Conservation (phyloP, 805 yeast species). For the Candida koratica region DNA sequence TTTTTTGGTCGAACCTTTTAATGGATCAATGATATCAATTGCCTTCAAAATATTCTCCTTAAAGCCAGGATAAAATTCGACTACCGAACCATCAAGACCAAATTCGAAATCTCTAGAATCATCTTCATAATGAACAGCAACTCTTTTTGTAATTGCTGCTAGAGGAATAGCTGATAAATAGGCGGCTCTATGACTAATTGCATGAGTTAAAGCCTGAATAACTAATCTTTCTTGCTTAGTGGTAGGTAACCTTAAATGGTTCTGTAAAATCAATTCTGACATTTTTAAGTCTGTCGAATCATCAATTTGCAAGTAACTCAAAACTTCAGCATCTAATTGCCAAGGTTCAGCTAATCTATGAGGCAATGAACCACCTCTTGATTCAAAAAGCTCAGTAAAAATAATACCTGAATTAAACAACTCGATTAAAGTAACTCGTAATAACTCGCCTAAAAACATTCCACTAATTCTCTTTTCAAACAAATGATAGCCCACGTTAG, state of each 20-base stretch:
- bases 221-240: conserved; percentile 66
- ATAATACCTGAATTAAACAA: conserved; percentile 56
- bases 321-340: conserved; percentile 75
- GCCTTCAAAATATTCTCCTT: conserved; percentile 79
- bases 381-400: conserved; percentile 48
- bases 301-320: conserved; percentile 83
- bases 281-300: conserved; percentile 67
- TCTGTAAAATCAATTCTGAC: conserved; percentile 64
- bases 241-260: conserved; percentile 66
- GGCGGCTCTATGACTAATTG: conserved; percentile 87
- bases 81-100: conserved; percentile 94
- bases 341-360: conserved; percentile 74
- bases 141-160: conserved; percentile 76
- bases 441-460: conserved; percentile 87
- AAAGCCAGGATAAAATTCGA: conserved; percentile 91
- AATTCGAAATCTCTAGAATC: conserved; percentile 70
- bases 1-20: conserved; percentile 70
- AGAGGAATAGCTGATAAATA: conserved; percentile 83
- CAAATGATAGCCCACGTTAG: conserved; percentile 84
- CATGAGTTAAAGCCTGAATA: conserved; percentile 69
- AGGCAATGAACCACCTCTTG: conserved; percentile 43
- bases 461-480: conserved; percentile 92
- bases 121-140: conserved; percentile 51
- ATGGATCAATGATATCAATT: conserved; percentile 61
- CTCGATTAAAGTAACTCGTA: conserved; percentile 71